These are phyloP conservation scores for Coniochaeta prunicola DNA, from an alignment of 2,329 filamentous ascomycete species.

Conservation along the genomic window DNA sequence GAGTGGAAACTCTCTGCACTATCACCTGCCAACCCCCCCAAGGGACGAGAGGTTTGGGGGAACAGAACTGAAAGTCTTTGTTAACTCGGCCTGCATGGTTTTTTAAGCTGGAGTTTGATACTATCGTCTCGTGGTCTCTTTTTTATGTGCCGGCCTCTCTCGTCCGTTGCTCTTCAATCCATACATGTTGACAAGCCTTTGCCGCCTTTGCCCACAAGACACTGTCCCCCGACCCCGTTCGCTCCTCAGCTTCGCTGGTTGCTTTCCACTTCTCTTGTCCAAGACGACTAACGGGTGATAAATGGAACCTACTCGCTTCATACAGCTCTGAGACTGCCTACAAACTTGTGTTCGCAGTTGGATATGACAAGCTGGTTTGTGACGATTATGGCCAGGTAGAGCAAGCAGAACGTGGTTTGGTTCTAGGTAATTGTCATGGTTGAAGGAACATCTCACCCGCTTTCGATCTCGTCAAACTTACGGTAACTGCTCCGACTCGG, in stretches of 20 bases:
- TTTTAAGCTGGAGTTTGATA: slow-evolving; percentile 3
- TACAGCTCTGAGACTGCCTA: not conserved
- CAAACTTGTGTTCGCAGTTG: not conserved
- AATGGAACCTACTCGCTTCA: not conserved
- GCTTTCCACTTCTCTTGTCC: not conserved
- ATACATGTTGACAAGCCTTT: not conserved
- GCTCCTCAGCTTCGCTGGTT: not conserved
- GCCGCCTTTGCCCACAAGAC: not conserved
- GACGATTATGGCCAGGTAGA: not conserved
- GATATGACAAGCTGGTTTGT: not conserved
- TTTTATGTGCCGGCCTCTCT: slow-evolving; percentile 1
- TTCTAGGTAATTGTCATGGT: too few relatives aligned
- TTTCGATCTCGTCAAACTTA: too few relatives aligned
- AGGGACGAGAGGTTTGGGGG: not conserved
- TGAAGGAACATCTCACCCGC: too few relatives aligned
- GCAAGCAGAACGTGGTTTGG: too few relatives aligned
- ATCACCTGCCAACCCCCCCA: not conserved
- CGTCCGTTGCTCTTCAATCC: slow-evolving; percentile 1
- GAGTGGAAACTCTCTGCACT: not conserved
- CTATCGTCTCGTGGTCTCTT: not conserved
- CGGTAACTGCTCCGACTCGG: too few relatives aligned
- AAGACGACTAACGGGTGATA: not conserved
- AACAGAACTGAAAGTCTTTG: slow-evolving; percentile 2
- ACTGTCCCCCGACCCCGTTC: not conserved
- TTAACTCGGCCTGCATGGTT: slow-evolving; percentile 3